Conservation (phyloP, 2,329 filamentous ascomycete genomes). For the Xylariaceae sp. region DNA sequence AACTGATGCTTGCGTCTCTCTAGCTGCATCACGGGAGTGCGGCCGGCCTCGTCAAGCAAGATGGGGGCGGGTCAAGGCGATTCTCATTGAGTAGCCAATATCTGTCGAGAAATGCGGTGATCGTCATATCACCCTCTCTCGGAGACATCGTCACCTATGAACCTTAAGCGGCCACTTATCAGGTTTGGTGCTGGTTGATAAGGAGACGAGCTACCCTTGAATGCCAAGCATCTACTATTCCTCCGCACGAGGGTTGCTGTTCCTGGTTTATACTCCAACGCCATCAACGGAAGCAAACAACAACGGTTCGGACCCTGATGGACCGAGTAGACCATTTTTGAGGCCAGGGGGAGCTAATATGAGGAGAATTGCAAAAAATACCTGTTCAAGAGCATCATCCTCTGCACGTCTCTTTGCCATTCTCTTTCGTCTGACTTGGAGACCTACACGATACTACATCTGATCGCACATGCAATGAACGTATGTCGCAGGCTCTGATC, state of each 20-base stretch:
- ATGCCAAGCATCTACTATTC: not conserved
- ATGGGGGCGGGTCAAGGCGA: conserved; percentile 12
- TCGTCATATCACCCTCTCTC: conserved; percentile 7
- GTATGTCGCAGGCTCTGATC: no score
- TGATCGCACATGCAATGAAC: no score
- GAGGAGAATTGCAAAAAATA: not conserved
- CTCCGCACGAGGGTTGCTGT: not conserved
- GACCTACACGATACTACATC: no score
- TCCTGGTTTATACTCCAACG: conserved; percentile 4
- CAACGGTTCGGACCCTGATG: conserved; percentile 13
- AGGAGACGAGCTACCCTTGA: not conserved
- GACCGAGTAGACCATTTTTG: conserved; percentile 6
- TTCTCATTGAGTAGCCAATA: conserved; percentile 13
- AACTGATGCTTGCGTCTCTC: not conserved
- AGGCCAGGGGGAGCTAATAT: not conserved
- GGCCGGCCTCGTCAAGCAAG: conserved; percentile 16
- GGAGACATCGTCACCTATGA: not conserved
- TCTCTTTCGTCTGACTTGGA: no score
- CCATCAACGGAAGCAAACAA: not conserved
- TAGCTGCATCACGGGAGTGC: conserved; percentile 1
- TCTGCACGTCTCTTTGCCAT: no score
- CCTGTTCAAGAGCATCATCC: no score
- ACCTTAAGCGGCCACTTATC: not conserved
- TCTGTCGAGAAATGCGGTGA: conserved; percentile 14
- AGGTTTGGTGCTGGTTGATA: not conserved